Evolutionary conservation across 495 filamentous ascomycete genomes (phyloP).

Genomic region (Lasiosphaeris hirsuta): DNA sequence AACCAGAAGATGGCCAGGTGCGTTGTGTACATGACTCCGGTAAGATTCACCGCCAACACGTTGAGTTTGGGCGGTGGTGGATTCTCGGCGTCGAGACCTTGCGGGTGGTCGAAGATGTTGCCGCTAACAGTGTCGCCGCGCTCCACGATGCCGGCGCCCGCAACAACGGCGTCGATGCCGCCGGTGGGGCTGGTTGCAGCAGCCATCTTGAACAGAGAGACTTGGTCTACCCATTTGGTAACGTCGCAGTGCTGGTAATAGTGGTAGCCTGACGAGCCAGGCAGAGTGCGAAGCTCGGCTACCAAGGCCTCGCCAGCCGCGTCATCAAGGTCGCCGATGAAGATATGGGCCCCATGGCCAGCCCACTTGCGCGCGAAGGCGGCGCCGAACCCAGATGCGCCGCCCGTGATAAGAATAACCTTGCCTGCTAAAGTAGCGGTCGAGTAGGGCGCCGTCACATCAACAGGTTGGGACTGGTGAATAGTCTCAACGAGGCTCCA

Average conservation of each 20-base stretch:
- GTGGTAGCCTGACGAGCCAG: conserved; percentile 33
- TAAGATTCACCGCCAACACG: conserved; percentile 59
- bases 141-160: conserved; percentile 65
- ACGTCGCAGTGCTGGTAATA: conserved; percentile 52
- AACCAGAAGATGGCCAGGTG: conserved; percentile 63
- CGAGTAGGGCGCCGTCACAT: conserved; percentile 36
- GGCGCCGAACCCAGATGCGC: conserved; percentile 51
- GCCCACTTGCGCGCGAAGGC: conserved; percentile 47
- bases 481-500: conserved; percentile 22
- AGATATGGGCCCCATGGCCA: conserved; percentile 38
- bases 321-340: conserved; percentile 48
- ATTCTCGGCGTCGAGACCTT: conserved; percentile 34
- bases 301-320: conserved; percentile 35
- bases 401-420: conserved; percentile 51
- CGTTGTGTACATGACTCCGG: conserved; percentile 60
- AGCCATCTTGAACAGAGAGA: conserved; percentile 56
- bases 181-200: conserved; percentile 51
- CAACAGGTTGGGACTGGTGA: conserved; percentile 34
- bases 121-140: conserved; percentile 11
- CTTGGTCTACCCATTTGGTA: conserved; percentile 56
- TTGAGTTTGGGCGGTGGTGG: conserved; percentile 51
- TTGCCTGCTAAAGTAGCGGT: conserved; percentile 37
- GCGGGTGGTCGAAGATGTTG: conserved; percentile 37
- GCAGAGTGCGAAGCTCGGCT: conserved; percentile 33
- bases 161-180: conserved; percentile 59